phyloP scores from a whole-genome alignment of 257 asterid species.

The Nicotiana tomentosiformis region DNA sequence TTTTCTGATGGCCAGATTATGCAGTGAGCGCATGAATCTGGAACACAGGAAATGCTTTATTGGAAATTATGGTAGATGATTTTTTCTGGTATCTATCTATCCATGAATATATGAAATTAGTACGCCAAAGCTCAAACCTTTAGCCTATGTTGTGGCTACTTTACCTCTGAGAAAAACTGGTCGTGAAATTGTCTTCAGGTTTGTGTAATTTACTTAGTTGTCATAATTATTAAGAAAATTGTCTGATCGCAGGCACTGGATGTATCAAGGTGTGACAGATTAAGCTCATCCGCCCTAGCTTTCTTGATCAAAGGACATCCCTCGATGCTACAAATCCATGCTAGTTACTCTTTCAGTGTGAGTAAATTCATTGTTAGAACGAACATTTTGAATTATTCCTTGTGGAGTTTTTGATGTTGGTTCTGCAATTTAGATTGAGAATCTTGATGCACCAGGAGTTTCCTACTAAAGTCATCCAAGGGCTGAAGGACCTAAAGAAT shows the following conservation, averaged over 20 bases:
- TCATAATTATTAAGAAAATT: neutral
- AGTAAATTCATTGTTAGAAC: constrained; percentile 22
- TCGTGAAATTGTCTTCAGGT: neutral
- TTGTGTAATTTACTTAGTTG: neutral
- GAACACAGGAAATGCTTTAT: neutral
- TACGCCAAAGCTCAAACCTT: neutral
- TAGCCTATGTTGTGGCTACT: neutral
- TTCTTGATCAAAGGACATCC: constrained; percentile 41
- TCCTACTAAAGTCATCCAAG: constrained; percentile 25
- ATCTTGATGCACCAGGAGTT: constrained; percentile 40
- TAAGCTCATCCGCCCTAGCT: constrained; percentile 41
- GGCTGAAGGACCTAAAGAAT: constrained; percentile 39
- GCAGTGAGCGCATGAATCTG: neutral
- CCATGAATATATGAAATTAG: neutral
- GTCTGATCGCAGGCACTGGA: constrained; percentile 49
- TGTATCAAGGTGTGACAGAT: constrained; percentile 56
- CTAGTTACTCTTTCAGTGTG: constrained; percentile 57
- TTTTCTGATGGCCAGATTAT: neutral
- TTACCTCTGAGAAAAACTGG: neutral
- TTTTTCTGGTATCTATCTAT: neutral
- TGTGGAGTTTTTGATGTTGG: constrained; percentile 3
- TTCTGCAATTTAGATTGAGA: constrained; percentile 4
- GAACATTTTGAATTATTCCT: neutral
- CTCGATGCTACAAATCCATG: constrained; percentile 44
- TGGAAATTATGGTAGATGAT: neutral